Percentiles rank a stretch among this genome's conserved stretches.
Evolutionary conservation across 108 stramenopile genomes (phyloP).

Genomic region (Cylindrotheca fusiformis): DNA sequence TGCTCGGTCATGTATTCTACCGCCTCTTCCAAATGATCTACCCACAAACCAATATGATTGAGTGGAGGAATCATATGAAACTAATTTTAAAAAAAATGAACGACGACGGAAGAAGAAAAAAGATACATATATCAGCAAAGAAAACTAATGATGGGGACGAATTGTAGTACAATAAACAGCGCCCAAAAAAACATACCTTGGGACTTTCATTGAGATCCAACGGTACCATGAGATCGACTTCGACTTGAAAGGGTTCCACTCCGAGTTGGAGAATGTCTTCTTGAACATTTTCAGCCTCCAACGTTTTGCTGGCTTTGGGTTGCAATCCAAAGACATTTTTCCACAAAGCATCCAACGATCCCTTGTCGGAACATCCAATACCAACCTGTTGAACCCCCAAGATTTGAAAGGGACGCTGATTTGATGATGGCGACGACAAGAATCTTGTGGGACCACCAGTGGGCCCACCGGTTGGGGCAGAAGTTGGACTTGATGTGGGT

Average conservation of each 20-base stretch:
- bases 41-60: conserved; percentile 99
- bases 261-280: conserved; percentile 95
- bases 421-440: not conserved
- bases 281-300: conserved; percentile 94
- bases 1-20: conserved; percentile 82
- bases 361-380: conserved; percentile 78
- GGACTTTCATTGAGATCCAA: conserved; percentile 77
- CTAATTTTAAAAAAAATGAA: conserved; percentile 28
- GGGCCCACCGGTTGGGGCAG: too few relatives aligned
- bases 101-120: not conserved
- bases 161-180: too few relatives aligned
- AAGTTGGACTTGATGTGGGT: too few relatives aligned
- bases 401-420: conserved; percentile 69
- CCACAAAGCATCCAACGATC: conserved; percentile 76
- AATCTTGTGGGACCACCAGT: too few relatives aligned
- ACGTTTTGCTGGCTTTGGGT: conserved; percentile 53
- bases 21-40: conserved; percentile 77
- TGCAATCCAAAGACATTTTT: conserved; percentile 74
- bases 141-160: too few relatives aligned
- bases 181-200: conserved; percentile 63
- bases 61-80: conserved; percentile 91
- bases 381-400: conserved; percentile 97
- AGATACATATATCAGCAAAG: not conserved
- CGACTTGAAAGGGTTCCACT: conserved; percentile 70
- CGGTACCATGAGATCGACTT: conserved; percentile 97